Evolutionary conservation across 73 alveolate species (phyloP).

Genomic region (Effrenium voratum): DNA sequence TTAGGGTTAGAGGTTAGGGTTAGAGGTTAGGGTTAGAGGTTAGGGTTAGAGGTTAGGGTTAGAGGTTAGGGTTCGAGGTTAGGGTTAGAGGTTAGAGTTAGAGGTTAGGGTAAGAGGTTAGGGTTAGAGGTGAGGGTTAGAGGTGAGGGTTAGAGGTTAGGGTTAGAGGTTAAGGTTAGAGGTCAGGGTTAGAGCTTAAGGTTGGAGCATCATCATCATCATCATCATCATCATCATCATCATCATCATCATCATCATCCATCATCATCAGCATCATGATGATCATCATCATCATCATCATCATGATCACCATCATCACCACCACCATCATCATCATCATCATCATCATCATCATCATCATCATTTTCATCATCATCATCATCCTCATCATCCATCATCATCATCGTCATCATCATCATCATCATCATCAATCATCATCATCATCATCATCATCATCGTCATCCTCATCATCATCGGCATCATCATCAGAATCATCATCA

Average conservation of each 20-base stretch:
- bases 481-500: neutral
- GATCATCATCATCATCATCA: neutral
- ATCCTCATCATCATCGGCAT: neutral
- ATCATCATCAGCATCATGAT: neutral
- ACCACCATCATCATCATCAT: neutral
- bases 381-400: neutral
- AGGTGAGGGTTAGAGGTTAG: too few relatives aligned
- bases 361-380: neutral
- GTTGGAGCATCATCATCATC: neutral
- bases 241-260: neutral
- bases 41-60: too few relatives aligned
- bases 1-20: too few relatives aligned
- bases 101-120: too few relatives aligned
- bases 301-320: neutral
- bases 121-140: too few relatives aligned
- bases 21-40: too few relatives aligned
- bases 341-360: neutral
- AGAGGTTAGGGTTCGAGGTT: too few relatives aligned
- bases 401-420: neutral
- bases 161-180: too few relatives aligned
- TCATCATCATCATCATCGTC: neutral
- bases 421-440: neutral
- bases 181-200: too few relatives aligned
- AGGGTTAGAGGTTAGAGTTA: too few relatives aligned
- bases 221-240: slow-evolving; percentile 1